These are phyloP conservation scores for barrel medic (Medicago truncatula) DNA, from an alignment of 306 rosid genomes.

Conservation along the genomic window MtrunA17r5.0-ANR NC_053049.1:7596001-7596500, in stretches of 20 bases:
- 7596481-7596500: conserved; percentile 91
- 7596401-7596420: conserved; percentile 82
- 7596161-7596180: conserved; percentile 73
- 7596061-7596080: conserved; percentile 98
- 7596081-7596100: conserved; percentile 98
- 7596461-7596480: conserved; percentile 88
- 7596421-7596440: conserved; percentile 95
- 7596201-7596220: conserved; percentile 61
- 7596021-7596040: conserved; percentile 84
- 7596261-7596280: conserved; percentile 97
- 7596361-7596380: conserved; percentile 99
- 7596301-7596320: conserved; percentile 75
- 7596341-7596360: conserved; percentile 87
- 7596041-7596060: conserved; percentile 94
- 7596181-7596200: conserved; percentile 77
- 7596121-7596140: conserved; percentile 87
- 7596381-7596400: conserved; percentile 88
- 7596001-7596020: conserved; percentile 77
- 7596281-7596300: conserved; percentile 86
- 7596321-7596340: conserved; percentile 95
- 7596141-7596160: conserved; percentile 75
- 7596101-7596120: conserved; percentile 92
- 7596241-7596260: conserved; percentile 74
- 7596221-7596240: conserved; percentile 58
- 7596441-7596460: conserved; percentile 88